phyloP scores from a whole-genome alignment of 306 rosid genomes.

The Dalbergia oliveri region DNA sequence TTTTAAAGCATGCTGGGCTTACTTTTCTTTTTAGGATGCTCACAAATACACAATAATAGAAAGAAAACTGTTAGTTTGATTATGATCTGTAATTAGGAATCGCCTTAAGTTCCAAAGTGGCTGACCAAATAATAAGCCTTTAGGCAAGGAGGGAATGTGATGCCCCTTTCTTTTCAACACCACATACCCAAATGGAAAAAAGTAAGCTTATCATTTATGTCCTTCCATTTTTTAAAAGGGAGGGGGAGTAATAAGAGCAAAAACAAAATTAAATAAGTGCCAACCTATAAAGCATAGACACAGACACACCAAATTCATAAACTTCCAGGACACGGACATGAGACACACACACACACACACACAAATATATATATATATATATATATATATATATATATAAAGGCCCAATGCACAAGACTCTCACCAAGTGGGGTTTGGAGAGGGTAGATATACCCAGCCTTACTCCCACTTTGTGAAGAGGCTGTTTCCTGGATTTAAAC shows the following conservation, averaged over 20 bases:
- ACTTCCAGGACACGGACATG: too few relatives aligned
- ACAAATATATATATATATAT: too few relatives aligned
- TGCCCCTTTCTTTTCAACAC: constrained; percentile 25
- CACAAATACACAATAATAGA: constrained; percentile 16
- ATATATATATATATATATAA: too few relatives aligned
- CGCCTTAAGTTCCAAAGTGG: background rate
- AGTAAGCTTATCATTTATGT: background rate
- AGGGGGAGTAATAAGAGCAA: background rate
- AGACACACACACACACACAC: too few relatives aligned
- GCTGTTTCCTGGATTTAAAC: too few relatives aligned
- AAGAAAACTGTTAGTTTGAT: constrained; percentile 26
- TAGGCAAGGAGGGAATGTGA: background rate
- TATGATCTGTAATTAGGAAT: constrained; percentile 5
- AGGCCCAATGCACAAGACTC: too few relatives aligned
- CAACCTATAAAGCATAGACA: background rate
- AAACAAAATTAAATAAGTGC: constrained; percentile 9
- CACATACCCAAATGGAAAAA: background rate
- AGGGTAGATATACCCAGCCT: too few relatives aligned
- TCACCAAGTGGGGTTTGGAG: too few relatives aligned
- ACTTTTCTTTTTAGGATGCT: constrained; percentile 12
- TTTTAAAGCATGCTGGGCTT: constrained; percentile 6
- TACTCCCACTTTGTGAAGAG: too few relatives aligned
- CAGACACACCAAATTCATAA: too few relatives aligned
- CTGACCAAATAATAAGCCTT: constrained; percentile 18
- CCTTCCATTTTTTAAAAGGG: background rate